Conservation (phyloP, 495 filamentous ascomycete genomes). For the Tuber brumale region DNA sequence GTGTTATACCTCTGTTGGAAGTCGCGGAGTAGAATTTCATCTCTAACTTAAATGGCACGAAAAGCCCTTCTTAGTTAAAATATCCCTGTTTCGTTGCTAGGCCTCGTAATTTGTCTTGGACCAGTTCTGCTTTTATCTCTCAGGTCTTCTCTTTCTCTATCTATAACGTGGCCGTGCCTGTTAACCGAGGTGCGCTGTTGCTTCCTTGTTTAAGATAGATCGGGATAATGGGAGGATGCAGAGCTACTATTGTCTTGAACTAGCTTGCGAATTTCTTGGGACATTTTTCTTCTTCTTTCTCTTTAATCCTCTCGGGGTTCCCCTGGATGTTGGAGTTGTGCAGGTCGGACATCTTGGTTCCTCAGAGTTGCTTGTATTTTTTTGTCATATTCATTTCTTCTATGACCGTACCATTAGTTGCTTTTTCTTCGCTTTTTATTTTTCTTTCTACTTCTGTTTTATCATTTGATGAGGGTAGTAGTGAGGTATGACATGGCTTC, state of each 20-base stretch:
- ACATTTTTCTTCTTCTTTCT: conserved; percentile 1
- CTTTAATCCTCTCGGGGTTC: conserved; percentile 12
- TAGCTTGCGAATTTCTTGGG: conserved; percentile 13
- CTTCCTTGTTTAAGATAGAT: conserved; percentile 38
- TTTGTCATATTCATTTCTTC: conserved; percentile 21
- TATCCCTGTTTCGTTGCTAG: conserved; percentile 8
- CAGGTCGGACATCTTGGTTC: conserved; percentile 15
- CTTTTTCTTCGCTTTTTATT: conserved; percentile 35
- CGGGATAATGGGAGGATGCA: conserved; percentile 38
- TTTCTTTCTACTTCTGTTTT: conserved; percentile 9
- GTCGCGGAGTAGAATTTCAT: conserved; percentile 13
- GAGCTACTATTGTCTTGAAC: conserved; percentile 24
- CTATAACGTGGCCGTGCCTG: background rate
- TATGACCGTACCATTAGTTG: conserved; percentile 35
- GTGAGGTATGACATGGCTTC: background rate
- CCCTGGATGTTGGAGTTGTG: conserved; percentile 6
- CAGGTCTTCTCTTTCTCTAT: background rate
- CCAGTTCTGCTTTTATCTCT: conserved; percentile 9
- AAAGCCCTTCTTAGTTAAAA: conserved; percentile 24
- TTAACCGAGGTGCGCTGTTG: conserved; percentile 18
- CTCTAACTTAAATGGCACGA: conserved; percentile 28
- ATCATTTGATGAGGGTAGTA: background rate
- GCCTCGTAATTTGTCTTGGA: conserved; percentile 2
- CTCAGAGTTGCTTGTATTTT: conserved; percentile 11
- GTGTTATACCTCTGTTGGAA: conserved; percentile 20